Conservation (phyloP, 2,329 filamentous ascomycete genomes). For the Ophiostoma montium region DNA sequence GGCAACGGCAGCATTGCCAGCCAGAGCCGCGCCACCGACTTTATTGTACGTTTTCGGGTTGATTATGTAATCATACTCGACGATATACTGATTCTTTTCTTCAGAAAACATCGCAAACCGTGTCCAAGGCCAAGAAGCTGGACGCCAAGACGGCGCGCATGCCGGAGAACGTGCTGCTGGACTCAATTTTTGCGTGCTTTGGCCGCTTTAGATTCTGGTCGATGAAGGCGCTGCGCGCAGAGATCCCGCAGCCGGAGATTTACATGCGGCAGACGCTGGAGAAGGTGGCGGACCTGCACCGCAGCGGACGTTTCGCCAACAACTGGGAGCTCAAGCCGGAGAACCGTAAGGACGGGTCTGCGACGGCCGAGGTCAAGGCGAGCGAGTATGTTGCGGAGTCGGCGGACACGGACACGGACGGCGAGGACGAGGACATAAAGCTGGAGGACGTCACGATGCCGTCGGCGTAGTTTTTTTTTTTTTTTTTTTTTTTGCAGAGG, state of each 20-base stretch:
- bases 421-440: conserved; percentile 30
- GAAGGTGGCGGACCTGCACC: conserved; percentile 65
- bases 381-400: conserved; percentile 26
- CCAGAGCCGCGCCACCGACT: conserved; percentile 30
- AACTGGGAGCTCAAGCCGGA: conserved; percentile 70
- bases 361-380: conserved; percentile 36
- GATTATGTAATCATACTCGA: too few relatives aligned
- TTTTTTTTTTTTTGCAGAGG: not conserved
- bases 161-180: conserved; percentile 73
- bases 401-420: conserved; percentile 43
- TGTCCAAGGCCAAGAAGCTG: conserved; percentile 44
- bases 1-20: conserved; percentile 40
- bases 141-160: conserved; percentile 84
- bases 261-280: conserved; percentile 78
- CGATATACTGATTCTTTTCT: too few relatives aligned
- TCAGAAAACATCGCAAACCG: conserved; percentile 38
- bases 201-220: conserved; percentile 81
- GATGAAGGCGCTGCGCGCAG: conserved; percentile 69
- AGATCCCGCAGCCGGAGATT: conserved; percentile 77
- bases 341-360: conserved; percentile 39
- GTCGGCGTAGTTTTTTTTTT: not conserved
- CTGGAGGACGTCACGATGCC: conserved; percentile 59
- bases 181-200: conserved; percentile 74
- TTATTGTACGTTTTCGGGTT: conserved; percentile 52
- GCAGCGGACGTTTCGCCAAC: conserved; percentile 71